Evolutionary conservation across 2,329 filamentous ascomycete genomes (phyloP), one percentile per base, ranked within the genome.

Genomic region (Fusarium concolor): DNA sequence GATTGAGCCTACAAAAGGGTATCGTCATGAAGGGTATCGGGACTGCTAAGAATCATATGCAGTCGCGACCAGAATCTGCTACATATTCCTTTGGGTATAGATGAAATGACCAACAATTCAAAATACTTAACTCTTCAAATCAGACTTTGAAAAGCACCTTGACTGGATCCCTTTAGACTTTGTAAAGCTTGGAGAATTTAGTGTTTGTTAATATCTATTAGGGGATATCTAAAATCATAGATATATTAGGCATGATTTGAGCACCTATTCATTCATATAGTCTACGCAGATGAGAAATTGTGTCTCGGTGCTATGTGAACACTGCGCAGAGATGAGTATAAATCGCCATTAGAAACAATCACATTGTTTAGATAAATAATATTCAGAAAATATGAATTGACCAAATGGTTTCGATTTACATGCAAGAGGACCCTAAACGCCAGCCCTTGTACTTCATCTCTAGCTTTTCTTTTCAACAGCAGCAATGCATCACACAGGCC

Each of bases 71-170:
- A 71, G 71, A 75, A 77, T 77, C 71, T 77, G 71, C 70, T 76
- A 74, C 71, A 75, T 74, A 73, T 77, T 76, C 72, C 66, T 74
- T 78, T 72, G 65, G 70, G 71, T 78, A 77, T 77, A 78, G 76
- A 78, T 75, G 76, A 77, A 71, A 78, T 74, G 73, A 75, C 60
- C 61, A 75, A 75, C 60, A 74, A 75, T 65, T 72, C 72, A 59
- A 72, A 65, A 59, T 9, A 50, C 15, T 26, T 28, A 31, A 22
- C 11, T 24, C 52, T 24, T 10, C 9, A 20, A 43, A 18, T 43
- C 3, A 20, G 29, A 24, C 1, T n/a, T 45, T 22, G 28, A 33
- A 33, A 33, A 33, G 14, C 6, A 17, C 31, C 12, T 33, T 33
- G 31, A 33, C 31, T 33, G 31, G 14, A 26, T 26, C 26, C 9